Base-by-base conservation (phyloP, 1,284 basidiomycete genomes). In the Trichosporon coremiiforme region DNA sequence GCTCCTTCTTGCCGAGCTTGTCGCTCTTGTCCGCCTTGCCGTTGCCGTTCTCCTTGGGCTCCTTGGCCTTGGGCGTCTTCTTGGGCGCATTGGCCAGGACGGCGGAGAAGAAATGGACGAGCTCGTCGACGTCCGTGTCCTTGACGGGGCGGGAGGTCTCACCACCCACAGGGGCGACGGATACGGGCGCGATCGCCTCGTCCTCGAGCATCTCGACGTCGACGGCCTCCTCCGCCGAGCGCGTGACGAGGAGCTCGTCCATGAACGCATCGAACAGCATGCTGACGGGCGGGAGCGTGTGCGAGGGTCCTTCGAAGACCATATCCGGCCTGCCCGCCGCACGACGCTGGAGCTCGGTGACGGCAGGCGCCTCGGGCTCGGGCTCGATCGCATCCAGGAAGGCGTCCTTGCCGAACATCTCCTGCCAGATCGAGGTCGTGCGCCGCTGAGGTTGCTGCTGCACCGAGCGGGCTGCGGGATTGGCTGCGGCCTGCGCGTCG, bases 221-320 rank as follows among this genome's bases (percentile, higher is more conserved):
- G 9, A 41, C 55, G 1, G 35, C 67, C n/a, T 35, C 65, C 22
- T 66, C 72, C 15, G 53, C 50, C n/a, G 41, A 38, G 17, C 66
- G 63, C n/a, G 72, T 66, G 17, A 68, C 74, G 36, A 95, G 84
- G 77, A 93, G 88, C 64, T 87, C 85, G 62, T 87, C 85, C 77
- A 95, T 87, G 75, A 95, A 85, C 17, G 89, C 84, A 41, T 91
- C 89, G 79, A 92, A 95, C 55, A 96, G 82, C 65, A 86, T 85
- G 65, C 90, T 87, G 68, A 95, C 84, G 4, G 93, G 89, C 15
- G 94, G 93, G 76, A 93, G 86, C 64, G 93, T 87, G 83, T 95
- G 91, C 35, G 91, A 88, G 4, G 94, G 90, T 2, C 87, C 88
- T 72, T 90, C 88, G 77, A 94, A 91, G 60, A 90, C 83, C 68